Base-by-base conservation (phyloP, 352 stramenopile genomes). In the Phytophthora palmivora region DNA sequence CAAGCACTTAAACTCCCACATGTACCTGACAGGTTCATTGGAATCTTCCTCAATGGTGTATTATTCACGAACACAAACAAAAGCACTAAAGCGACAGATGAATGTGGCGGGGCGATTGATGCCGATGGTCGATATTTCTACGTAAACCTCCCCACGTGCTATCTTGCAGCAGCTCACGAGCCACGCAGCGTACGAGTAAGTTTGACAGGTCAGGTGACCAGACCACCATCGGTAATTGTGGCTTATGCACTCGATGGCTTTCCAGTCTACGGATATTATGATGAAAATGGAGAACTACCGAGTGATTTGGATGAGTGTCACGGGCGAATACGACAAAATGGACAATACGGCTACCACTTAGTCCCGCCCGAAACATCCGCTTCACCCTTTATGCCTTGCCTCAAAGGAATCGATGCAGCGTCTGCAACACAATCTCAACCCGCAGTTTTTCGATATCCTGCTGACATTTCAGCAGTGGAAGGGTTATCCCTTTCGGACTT, bases 221-320 rank as follows among this genome's bases (percentile, higher is more conserved):
- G 37, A 6, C 44, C 33, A 18, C 39, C 68, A 36, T 83, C 80
- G 7, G 39, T 72, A 2, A 48, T 80, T 19, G 41, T 92, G 6
- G 83, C 75, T 1, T 92, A 87, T 24, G 79, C 78, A 0, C 73
- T 92, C 7, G 83, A 92, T 58, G 83, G 83, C 0, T 81, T 79
- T 11, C 79, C 83, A 1, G 56, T 92, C 14, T 87, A 84, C 19
- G 74, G 70, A 2, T 81, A 69, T 10, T 87, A 76, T 10, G 62
- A 87, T 39, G 78, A 89, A 55, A 59, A 62, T 4, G 76, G 78
- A 4, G 14, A 76, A 1, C 22, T 88, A n/a, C 67, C 71, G 7
- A 39, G 14, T n/a, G 61, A 63, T 1, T 52, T 92, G 11, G 83
- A 92, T 36, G 71, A 82, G 51, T 92, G 83, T 47, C 80, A 88